A percentile compares a stretch with the other conserved stretches of the same genome.
Evolutionary conservation across 192 early-diverging fungal species (phyloP).

Genomic region (Rhizophagus clarus): DNA sequence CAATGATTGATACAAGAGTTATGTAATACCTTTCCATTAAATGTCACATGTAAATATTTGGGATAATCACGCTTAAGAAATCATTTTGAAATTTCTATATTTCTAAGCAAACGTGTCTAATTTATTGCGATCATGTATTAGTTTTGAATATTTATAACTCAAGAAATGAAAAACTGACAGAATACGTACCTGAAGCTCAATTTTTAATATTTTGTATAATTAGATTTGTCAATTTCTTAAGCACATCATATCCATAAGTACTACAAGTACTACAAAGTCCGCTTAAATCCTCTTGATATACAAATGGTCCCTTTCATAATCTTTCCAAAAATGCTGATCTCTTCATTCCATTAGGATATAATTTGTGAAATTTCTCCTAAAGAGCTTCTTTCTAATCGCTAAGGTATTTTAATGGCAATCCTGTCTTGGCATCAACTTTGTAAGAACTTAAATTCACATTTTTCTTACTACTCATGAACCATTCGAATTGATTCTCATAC

Average conservation of each 20-base stretch:
- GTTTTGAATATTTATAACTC: background rate
- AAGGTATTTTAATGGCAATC: background rate
- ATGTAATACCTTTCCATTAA: background rate
- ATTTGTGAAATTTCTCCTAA: background rate
- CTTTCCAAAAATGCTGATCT: background rate
- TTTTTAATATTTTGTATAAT: background rate
- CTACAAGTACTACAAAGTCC: background rate
- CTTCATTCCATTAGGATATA: background rate
- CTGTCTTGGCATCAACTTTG: background rate
- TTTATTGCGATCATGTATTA: background rate
- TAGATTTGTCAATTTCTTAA: background rate
- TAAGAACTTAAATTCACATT: slow-evolving; percentile 12
- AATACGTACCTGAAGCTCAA: background rate
- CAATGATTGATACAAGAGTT: background rate
- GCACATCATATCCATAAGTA: background rate
- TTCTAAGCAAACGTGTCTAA: background rate
- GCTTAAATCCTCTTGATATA: background rate
- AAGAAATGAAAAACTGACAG: background rate
- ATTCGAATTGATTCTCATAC: background rate
- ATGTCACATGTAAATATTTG: background rate
- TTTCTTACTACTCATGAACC: background rate
- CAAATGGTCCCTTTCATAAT: background rate
- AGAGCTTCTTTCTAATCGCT: background rate
- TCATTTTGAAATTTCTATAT: background rate
- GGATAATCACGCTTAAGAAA: slow-evolving; percentile 1